These are phyloP conservation scores for Gamsiella multidivaricata DNA, from an alignment of 192 early-diverging fungal species.

Conservation along the genomic window DNA sequence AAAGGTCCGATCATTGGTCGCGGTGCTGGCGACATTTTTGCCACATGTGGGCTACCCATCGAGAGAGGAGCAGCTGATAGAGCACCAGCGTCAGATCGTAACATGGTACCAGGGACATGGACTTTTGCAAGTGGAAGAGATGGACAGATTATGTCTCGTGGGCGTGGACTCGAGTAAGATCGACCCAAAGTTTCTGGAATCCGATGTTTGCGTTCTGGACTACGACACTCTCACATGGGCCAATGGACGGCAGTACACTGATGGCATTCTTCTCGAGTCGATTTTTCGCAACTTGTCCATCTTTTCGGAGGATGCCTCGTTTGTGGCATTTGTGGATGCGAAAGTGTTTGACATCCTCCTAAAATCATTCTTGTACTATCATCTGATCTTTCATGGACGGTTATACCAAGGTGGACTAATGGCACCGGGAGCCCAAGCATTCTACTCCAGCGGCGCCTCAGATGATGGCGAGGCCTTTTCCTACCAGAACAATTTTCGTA, in stretches of 20 bases:
- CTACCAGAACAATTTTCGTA: slow-evolving; percentile 40
- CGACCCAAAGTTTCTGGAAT: slow-evolving; percentile 45
- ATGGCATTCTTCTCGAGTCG: slow-evolving; percentile 33
- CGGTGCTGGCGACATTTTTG: slow-evolving; percentile 34
- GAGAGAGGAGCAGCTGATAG: slow-evolving; percentile 44
- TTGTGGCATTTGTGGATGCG: slow-evolving; percentile 40
- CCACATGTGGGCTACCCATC: slow-evolving; percentile 44
- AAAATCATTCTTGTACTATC: slow-evolving; percentile 46
- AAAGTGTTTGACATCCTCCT: slow-evolving; percentile 39
- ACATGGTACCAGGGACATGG: slow-evolving; percentile 43
- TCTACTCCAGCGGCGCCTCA: slow-evolving; percentile 46
- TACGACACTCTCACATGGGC: slow-evolving; percentile 45
- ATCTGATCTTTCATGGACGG: slow-evolving; percentile 37
- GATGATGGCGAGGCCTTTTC: slow-evolving; percentile 52
- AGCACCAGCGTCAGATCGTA: slow-evolving; percentile 40
- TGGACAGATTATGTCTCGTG: slow-evolving; percentile 24
- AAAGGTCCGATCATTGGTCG: slow-evolving; percentile 30
- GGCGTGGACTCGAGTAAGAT: slow-evolving; percentile 50
- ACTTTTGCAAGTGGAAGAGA: slow-evolving; percentile 30
- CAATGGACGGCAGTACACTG: slow-evolving; percentile 37
- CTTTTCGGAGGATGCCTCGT: slow-evolving; percentile 41
- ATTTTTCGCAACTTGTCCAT: slow-evolving; percentile 36
- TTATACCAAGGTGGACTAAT: slow-evolving; percentile 34
- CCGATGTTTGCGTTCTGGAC: slow-evolving; percentile 33
- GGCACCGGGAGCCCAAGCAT: slow-evolving; percentile 20